Base-by-base conservation (phyloP, 2,329 filamentous ascomycete genomes). In the Phyllosticta capitalensis region DNA sequence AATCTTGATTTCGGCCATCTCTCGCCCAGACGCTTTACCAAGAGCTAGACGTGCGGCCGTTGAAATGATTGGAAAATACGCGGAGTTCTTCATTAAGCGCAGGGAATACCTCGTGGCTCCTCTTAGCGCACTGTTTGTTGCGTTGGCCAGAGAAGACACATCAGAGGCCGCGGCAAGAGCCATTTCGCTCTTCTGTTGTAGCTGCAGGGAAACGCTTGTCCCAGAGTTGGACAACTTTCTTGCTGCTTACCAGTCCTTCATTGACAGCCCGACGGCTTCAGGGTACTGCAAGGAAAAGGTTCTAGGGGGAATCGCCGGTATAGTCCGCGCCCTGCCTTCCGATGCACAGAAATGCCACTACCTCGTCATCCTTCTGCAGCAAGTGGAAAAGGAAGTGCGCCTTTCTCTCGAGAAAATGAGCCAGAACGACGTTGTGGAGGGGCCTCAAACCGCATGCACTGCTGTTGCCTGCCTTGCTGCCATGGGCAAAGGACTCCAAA, bases 51-150 rank as follows among this genome's bases (percentile, higher is more conserved):
- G 89, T 66, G 87, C 87, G 0, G 86, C 86, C 38, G 80, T 92
- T 28, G 81, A 82, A 52, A 73, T 89, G 49, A 84, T 92, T 49
- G 87, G 88, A 64, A 80, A 83, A 24, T 91, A 90, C 67, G 84
- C 87, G 5, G 83, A 86, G 58, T 94, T 89, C 72, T 92, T 95
- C 69, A 82, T 88, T 66, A 81, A 84, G 21, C 84, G 89, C 67
- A 77, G 84, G 1, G 78, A 81, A 30, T 83, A 84, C 62, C 78
- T 95, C 0, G 86, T 88, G 0, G 77, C 84, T 50, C 87, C 87
- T 1, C 76, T 95, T 22, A 88, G 86, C 54, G 83, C 92, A 52
- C 79, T 94, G 0, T 92, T 95, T 68, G 81, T 79, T 30, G 84
- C 87, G 6, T 77, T 92, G 3, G 79, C 81, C 19, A 83, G 87